phyloP scores from a whole-genome alignment of 2,329 filamentous ascomycete species.

The Paecilomyces dactylethromorphus region DNA sequence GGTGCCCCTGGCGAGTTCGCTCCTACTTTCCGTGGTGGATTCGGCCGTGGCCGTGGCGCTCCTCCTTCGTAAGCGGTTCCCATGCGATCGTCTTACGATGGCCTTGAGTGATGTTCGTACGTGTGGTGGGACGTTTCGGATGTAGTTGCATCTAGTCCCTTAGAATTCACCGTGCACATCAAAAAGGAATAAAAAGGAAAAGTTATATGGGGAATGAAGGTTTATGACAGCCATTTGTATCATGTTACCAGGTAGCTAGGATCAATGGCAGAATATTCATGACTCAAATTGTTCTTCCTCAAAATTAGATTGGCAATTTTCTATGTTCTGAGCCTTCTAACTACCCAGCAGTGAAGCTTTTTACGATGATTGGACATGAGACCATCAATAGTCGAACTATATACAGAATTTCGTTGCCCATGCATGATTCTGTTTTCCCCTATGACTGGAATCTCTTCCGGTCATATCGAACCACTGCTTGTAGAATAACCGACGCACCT shows the following conservation, averaged over 20 bases:
- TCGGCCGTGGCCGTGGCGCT: constrained; percentile 79
- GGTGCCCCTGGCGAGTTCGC: constrained; percentile 87
- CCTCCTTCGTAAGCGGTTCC: constrained; percentile 47
- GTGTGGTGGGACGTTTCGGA: constrained; percentile 17
- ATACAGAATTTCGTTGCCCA: neutral
- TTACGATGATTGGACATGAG: neutral
- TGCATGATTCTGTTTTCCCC: neutral
- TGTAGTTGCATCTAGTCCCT: neutral
- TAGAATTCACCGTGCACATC: constrained; percentile 11
- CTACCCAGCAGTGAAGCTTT: neutral
- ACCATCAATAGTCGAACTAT: neutral
- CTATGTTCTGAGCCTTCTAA: neutral
- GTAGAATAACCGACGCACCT: constrained; percentile 17
- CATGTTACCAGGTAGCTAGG: constrained; percentile 21
- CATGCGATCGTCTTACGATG: constrained; percentile 26
- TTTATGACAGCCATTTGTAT: constrained; percentile 18
- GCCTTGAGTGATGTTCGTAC: constrained; percentile 16
- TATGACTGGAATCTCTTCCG: constrained; percentile 6
- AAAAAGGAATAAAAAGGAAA: constrained; percentile 16
- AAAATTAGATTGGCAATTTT: neutral
- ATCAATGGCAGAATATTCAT: constrained; percentile 26
- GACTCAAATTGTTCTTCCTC: constrained; percentile 9
- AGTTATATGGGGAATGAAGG: constrained; percentile 13
- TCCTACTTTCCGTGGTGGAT: constrained; percentile 87
- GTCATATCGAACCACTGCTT: constrained; percentile 17